Conservation (phyloP, 768 basidiomycete species). For the Hydnomerulius pinastri region DNA sequence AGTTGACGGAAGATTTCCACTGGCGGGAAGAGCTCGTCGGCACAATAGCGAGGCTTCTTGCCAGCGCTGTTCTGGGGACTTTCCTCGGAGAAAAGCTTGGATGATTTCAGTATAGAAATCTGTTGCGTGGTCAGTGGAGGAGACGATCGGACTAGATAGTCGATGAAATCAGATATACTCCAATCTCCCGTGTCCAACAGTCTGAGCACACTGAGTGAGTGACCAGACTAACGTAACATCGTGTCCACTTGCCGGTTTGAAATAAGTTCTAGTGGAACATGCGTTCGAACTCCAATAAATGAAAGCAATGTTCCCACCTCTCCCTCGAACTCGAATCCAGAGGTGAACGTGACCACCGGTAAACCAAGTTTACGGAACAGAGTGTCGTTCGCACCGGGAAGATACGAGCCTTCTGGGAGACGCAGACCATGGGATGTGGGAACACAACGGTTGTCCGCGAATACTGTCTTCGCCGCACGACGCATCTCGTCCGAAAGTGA, state of each 20-base stretch:
- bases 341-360: conserved; percentile 70
- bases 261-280: conserved; percentile 86
- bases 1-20: conserved; percentile 63
- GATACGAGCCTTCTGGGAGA: conserved; percentile 69
- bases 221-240: neutral
- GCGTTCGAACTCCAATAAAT: conserved; percentile 77
- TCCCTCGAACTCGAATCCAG: conserved; percentile 59
- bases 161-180: conserved; percentile 77
- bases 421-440: conserved; percentile 61
- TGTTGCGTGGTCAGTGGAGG: neutral
- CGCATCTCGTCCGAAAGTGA: conserved; percentile 46
- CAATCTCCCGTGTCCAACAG: conserved; percentile 86
- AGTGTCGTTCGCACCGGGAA: conserved; percentile 68
- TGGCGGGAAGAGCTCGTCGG: conserved; percentile 83
- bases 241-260: conserved; percentile 62
- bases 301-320: conserved; percentile 64
- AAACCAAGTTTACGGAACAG: conserved; percentile 57
- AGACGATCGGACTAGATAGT: conserved; percentile 76
- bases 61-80: conserved; percentile 17
- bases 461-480: conserved; percentile 37
- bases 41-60: conserved; percentile 51
- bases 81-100: conserved; percentile 55
- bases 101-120: neutral
- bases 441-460: conserved; percentile 46
- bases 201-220: conserved; percentile 34